Evolutionary conservation across 208 protist genomes (phyloP).

Genomic region (Leishmania gerbilli): DNA sequence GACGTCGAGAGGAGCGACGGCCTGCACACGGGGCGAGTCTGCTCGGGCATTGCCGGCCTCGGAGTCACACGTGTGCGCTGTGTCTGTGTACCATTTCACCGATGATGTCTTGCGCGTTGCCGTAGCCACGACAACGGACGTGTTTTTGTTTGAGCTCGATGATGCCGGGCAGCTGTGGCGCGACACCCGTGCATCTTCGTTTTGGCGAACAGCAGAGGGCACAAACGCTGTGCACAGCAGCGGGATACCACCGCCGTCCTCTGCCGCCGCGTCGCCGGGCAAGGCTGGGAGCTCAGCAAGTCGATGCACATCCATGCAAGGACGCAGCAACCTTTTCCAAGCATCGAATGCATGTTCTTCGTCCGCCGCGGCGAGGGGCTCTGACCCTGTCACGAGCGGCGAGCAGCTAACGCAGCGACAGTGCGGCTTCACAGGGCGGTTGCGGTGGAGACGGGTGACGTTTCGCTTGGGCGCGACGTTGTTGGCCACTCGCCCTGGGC

Average conservation of each 20-base stretch:
- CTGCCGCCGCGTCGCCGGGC: background rate
- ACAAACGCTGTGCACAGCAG: slow-evolving; percentile 5
- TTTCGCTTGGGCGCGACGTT: slow-evolving; percentile 11
- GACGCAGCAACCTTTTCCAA: slow-evolving; percentile 3
- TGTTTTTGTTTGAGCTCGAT: slow-evolving; percentile 56
- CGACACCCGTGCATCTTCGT: slow-evolving; percentile 19
- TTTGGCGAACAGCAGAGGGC: slow-evolving; percentile 9
- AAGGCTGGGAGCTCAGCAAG: background rate
- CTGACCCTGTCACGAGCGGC: background rate
- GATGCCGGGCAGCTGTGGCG: slow-evolving; percentile 42
- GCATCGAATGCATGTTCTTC: background rate
- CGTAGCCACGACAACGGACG: slow-evolving; percentile 41
- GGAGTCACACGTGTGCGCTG: slow-evolving; percentile 24
- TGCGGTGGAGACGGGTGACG: slow-evolving; percentile 25
- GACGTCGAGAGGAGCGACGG: background rate
- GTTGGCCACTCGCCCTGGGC: background rate
- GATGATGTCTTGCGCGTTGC: slow-evolving; percentile 46
- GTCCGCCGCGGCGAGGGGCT: background rate
- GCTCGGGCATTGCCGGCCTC: background rate
- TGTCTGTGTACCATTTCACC: slow-evolving; percentile 52
- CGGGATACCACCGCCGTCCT: background rate
- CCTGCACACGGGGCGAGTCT: background rate
- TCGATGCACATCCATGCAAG: background rate
- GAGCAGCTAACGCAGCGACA: background rate
- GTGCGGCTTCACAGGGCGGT: slow-evolving; percentile 13